A percentile compares a stretch with the other conserved stretches of the same genome.
phyloP scores from a whole-genome alignment of 805 yeast genomes.

The Cyberlindnera misumaiensis region DNA sequence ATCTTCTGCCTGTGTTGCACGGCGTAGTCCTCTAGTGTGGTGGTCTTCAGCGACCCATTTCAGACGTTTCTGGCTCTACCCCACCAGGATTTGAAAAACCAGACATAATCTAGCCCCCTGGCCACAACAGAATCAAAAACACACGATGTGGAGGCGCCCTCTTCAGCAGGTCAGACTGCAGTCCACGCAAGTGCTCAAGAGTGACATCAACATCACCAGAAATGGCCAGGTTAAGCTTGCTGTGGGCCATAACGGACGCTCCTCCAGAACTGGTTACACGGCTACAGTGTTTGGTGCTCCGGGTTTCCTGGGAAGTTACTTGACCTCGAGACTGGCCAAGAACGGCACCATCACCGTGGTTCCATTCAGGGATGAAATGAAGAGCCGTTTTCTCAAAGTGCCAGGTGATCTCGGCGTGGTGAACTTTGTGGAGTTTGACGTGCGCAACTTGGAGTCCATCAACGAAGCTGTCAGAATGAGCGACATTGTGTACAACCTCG shows the following conservation, averaged over 20 bases:
- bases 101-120: no score
- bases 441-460: slow-evolving; percentile 68
- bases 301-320: slow-evolving; percentile 71
- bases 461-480: slow-evolving; percentile 74
- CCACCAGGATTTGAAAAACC: no score
- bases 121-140: background rate
- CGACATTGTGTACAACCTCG: slow-evolving; percentile 74
- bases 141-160: slow-evolving; percentile 1
- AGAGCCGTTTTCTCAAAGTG: slow-evolving; percentile 71
- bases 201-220: slow-evolving; percentile 66
- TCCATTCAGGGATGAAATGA: slow-evolving; percentile 78
- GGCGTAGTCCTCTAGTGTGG: no score
- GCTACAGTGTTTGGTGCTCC: slow-evolving; percentile 84
- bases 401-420: slow-evolving; percentile 86
- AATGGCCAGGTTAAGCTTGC: slow-evolving; percentile 67
- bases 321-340: slow-evolving; percentile 66
- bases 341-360: slow-evolving; percentile 74
- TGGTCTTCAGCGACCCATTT: no score
- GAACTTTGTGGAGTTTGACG: slow-evolving; percentile 74
- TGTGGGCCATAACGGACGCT: slow-evolving; percentile 75
- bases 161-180: slow-evolving; percentile 14
- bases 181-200: slow-evolving; percentile 25
- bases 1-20: no score
- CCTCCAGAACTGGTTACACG: slow-evolving; percentile 81
- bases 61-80: no score